These are phyloP conservation scores for Colletotrichum sp. DNA, from an alignment of 2,329 filamentous ascomycete genomes.

Conservation along the genomic window DNA sequence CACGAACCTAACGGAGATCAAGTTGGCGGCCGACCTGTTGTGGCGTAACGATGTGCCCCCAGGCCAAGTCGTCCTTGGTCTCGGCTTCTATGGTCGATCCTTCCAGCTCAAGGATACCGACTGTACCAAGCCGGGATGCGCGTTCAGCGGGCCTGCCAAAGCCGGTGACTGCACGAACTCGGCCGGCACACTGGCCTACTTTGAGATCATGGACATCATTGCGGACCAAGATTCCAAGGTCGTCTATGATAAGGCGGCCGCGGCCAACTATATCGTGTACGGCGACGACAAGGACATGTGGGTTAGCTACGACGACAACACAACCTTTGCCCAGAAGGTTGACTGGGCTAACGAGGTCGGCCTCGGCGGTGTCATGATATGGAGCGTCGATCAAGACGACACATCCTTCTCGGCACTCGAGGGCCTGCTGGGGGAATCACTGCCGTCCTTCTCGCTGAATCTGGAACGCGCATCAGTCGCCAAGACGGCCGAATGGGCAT, in stretches of 20 bases:
- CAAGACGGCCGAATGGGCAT: background rate
- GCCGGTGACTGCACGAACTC: background rate
- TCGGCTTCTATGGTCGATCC: constrained; percentile 44
- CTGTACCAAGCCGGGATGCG: constrained; percentile 18
- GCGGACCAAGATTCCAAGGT: background rate
- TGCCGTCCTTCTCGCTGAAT: background rate
- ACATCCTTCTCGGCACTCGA: background rate
- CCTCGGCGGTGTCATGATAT: constrained; percentile 23
- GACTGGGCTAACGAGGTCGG: constrained; percentile 20
- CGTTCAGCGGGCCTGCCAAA: background rate
- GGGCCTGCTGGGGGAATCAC: background rate
- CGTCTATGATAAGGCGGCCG: constrained; percentile 8
- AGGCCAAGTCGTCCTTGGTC: constrained; percentile 42
- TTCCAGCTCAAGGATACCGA: constrained; percentile 22
- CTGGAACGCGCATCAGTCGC: background rate
- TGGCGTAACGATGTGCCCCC: constrained; percentile 43
- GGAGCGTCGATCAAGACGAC: constrained; percentile 23
- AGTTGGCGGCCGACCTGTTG: constrained; percentile 40
- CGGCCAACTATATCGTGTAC: constrained; percentile 13
- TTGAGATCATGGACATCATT: background rate
- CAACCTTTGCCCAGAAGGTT: constrained; percentile 23
- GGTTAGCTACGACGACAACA: constrained; percentile 21
- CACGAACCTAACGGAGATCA: constrained; percentile 48
- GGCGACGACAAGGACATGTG: constrained; percentile 23
- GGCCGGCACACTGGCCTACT: background rate